Conservation (phyloP, 306 rosid species). For the Glycine soja region DNA sequence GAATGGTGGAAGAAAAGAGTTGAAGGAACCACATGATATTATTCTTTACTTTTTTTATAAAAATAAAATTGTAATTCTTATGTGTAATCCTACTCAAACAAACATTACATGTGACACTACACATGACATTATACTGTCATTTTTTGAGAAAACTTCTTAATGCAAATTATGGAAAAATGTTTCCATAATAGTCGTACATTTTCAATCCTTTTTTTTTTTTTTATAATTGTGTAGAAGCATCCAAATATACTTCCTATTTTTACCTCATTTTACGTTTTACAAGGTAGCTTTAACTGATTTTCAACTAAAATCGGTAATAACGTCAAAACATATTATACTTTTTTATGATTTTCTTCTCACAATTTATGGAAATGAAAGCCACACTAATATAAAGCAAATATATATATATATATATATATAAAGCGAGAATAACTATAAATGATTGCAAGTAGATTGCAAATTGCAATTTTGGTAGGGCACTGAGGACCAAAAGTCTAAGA, state of each 20-base stretch:
- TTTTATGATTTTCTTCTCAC: neutral
- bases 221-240: neutral
- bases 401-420: neutral
- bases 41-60: too few species aligned
- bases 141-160: too few species aligned
- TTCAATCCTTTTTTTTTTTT: neutral
- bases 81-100: too few species aligned
- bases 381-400: too few species aligned
- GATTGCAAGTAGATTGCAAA: neutral
- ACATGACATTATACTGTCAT: too few species aligned
- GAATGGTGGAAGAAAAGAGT: too few species aligned
- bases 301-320: neutral
- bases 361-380: neutral
- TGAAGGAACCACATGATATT: too few species aligned
- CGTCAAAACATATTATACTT: neutral
- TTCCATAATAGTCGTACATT: neutral
- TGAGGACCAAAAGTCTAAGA: slow-evolving; percentile 12
- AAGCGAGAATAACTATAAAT: neutral
- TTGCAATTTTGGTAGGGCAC: neutral
- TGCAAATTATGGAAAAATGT: neutral
- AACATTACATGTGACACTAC: too few species aligned
- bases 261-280: neutral
- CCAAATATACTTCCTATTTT: neutral
- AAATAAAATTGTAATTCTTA: too few species aligned
- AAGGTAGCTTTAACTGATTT: neutral